phyloP scores from a whole-genome alignment of 2,329 filamentous ascomycete species.

The Diaporthe citrichinensis region DNA sequence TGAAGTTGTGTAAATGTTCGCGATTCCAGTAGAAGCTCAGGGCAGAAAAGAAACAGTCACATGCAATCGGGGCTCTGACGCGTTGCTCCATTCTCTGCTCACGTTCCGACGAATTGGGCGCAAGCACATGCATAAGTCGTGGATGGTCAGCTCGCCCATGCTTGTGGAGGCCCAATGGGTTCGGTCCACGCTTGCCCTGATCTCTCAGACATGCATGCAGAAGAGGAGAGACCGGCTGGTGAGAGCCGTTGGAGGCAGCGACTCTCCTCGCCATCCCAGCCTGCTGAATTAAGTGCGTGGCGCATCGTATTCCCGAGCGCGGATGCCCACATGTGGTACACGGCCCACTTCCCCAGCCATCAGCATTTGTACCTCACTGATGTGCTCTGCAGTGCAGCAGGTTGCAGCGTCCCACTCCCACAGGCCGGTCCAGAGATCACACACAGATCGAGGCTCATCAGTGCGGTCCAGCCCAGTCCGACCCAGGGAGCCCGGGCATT shows the following conservation, averaged over 20 bases:
- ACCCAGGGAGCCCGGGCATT: conserved; percentile 13
- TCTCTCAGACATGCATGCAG: conserved; percentile 38
- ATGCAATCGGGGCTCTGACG: conserved; percentile 11
- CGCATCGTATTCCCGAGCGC: conserved; percentile 2
- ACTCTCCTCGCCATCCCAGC: conserved; percentile 12
- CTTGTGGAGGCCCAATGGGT: conserved; percentile 46
- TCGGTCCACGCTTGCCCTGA: conserved; percentile 45
- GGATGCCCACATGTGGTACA: conserved; percentile 5
- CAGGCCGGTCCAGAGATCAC: conserved; percentile 9
- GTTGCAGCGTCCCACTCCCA: conserved; percentile 20
- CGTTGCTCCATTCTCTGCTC: not conserved
- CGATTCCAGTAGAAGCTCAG: not conserved
- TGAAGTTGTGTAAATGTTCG: not conserved
- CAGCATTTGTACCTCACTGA: conserved; percentile 21
- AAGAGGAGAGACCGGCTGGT: conserved; percentile 45
- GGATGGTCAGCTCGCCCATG: conserved; percentile 40
- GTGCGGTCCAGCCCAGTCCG: not conserved
- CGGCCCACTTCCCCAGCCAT: conserved; percentile 41
- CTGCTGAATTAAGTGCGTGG: conserved; percentile 24
- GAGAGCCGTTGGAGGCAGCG: conserved; percentile 29
- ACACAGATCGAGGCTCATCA: conserved; percentile 35
- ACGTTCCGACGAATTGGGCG: conserved; percentile 28
- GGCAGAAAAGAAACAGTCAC: conserved; percentile 3
- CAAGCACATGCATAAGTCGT: conserved; percentile 42
- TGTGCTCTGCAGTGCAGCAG: conserved; percentile 9